Percentiles rank a stretch among this genome's conserved stretches.
Evolutionary conservation across 257 asterid species (phyloP).

Genomic region (Nicotiana undulata): DNA sequence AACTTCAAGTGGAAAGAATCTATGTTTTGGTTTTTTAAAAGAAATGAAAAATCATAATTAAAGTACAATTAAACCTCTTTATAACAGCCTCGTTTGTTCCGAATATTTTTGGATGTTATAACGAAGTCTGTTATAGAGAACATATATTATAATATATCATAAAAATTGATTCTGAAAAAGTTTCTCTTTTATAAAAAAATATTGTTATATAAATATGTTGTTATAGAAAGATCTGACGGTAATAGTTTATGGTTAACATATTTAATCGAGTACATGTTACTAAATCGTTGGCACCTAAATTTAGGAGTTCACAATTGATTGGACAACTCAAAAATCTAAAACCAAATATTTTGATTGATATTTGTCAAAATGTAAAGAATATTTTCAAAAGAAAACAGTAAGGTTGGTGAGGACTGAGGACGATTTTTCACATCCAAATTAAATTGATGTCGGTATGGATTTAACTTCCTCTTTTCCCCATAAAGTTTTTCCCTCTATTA

Average conservation of each 20-base stretch:
- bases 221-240: too few species aligned
- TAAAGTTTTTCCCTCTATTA: background rate
- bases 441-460: background rate
- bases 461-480: background rate
- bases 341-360: background rate
- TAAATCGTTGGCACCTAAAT: background rate
- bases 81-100: too few species aligned
- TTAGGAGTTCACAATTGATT: background rate
- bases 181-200: too few species aligned
- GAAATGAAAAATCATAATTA: background rate
- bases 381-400: background rate
- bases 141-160: too few species aligned
- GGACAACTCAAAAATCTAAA: background rate
- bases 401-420: background rate
- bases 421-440: background rate
- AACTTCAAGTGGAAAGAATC: background rate
- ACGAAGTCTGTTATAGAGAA: too few species aligned
- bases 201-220: too few species aligned
- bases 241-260: background rate
- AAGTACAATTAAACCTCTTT: background rate
- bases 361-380: background rate
- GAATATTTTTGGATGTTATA: too few species aligned
- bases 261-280: background rate
- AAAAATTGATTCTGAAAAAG: too few species aligned
- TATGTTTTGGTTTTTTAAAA: background rate